Conservation (phyloP, 2,329 filamentous ascomycete species). For the Xylariaceae sp. region DNA sequence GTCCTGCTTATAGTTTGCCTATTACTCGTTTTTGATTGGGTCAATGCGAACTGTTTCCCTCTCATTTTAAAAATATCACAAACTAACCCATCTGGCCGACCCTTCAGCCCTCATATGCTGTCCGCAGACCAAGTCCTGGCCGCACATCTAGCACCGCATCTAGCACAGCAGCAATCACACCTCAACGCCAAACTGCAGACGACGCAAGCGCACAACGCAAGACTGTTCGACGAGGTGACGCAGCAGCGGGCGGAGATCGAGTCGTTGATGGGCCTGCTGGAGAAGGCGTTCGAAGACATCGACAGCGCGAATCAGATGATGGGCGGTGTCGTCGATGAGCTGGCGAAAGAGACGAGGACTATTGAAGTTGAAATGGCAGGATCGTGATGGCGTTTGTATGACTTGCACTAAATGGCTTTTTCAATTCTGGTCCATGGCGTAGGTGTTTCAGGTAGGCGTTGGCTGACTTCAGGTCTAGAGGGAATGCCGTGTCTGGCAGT, state of each 20-base stretch:
- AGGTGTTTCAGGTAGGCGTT: not conserved
- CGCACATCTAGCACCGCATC: conserved; percentile 51
- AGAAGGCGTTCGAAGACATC: conserved; percentile 50
- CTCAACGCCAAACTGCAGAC: conserved; percentile 56
- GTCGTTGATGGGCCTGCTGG: conserved; percentile 43
- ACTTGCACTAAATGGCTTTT: no score
- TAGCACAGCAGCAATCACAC: conserved; percentile 48
- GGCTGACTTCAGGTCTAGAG: not conserved
- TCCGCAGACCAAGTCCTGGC: conserved; percentile 47
- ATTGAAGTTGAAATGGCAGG: conserved; percentile 37
- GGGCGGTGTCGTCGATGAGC: conserved; percentile 40
- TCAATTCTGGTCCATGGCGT: not conserved
- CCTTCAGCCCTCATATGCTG: conserved; percentile 49
- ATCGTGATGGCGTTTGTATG: conserved; percentile 9
- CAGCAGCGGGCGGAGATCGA: conserved; percentile 53
- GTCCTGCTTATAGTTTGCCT: not conserved
- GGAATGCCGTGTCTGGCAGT: not conserved
- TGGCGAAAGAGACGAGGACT: conserved; percentile 46
- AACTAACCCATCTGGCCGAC: no score
- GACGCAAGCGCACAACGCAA: conserved; percentile 52
- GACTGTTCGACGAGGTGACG: conserved; percentile 45
- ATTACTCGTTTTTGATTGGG: not conserved
- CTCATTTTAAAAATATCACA: no score
- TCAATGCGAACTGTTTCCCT: no score
- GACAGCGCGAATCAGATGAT: conserved; percentile 48